Conservation (phyloP, 2,329 filamentous ascomycete genomes). For the Cordyceps cicadae region DNA sequence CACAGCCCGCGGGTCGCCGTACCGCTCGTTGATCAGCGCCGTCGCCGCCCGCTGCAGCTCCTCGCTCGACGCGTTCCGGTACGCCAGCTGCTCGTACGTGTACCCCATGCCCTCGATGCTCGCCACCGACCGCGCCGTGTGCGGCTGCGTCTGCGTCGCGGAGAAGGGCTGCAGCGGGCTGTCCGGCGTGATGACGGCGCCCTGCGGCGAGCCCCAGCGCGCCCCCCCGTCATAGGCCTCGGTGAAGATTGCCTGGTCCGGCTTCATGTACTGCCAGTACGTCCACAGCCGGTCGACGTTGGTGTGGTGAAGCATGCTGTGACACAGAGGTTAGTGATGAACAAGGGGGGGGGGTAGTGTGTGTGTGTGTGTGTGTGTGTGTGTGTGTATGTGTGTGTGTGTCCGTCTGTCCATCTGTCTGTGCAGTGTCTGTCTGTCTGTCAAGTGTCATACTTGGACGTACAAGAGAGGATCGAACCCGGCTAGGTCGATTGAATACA, state of each 20-base stretch:
- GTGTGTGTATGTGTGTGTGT: too few species aligned
- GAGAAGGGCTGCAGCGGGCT: conserved; percentile 37
- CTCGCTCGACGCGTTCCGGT: conserved; percentile 13
- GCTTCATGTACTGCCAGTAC: conserved; percentile 31
- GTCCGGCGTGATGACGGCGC: conserved; percentile 26
- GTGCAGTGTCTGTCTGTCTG: too few species aligned
- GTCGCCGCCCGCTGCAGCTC: conserved; percentile 12
- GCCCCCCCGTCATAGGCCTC: conserved; percentile 18
- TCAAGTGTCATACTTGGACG: not conserved
- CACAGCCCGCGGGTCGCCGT: not conserved
- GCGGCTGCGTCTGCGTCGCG: conserved; percentile 22
- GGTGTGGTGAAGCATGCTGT: conserved; percentile 30
- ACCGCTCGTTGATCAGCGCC: conserved; percentile 15
- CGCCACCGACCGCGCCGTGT: conserved; percentile 23
- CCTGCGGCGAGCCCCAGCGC: conserved; percentile 26
- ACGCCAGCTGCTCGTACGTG: conserved; percentile 15
- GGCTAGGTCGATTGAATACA: conserved; percentile 22
- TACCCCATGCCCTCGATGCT: conserved; percentile 17
- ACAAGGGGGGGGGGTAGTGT: too few species aligned
- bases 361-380: too few species aligned
- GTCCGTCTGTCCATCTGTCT: too few species aligned
- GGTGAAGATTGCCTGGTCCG: conserved; percentile 20
- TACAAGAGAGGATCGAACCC: conserved; percentile 30
- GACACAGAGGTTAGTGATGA: not conserved
- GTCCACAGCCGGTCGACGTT: conserved; percentile 52